Conservation (phyloP, 2,329 filamentous ascomycete genomes). For the Aureobasidium sp. region DNA sequence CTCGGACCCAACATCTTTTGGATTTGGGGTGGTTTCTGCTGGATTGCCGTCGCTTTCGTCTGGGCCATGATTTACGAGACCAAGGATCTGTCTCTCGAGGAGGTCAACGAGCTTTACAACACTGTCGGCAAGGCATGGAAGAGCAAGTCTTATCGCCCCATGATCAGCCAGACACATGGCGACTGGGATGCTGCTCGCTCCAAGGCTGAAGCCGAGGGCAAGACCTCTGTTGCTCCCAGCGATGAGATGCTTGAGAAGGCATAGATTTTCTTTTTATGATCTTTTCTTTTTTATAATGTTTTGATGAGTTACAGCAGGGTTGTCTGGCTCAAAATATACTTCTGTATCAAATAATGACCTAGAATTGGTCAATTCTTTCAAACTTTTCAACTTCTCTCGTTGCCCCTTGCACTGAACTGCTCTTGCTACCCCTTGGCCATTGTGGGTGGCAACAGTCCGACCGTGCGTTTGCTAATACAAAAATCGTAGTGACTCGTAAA, state of each 20-base stretch:
- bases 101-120: constrained; percentile 75
- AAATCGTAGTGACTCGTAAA: too few relatives aligned
- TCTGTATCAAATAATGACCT: too few relatives aligned
- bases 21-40: constrained; percentile 36
- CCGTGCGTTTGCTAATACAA: too few relatives aligned
- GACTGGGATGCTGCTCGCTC: constrained; percentile 1
- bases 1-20: constrained; percentile 38
- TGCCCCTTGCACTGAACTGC: too few relatives aligned
- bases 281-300: background rate
- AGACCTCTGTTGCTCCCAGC: background rate
- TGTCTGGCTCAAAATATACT: too few relatives aligned
- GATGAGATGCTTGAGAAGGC: constrained; percentile 14
- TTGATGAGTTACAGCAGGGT: too few relatives aligned
- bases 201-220: constrained; percentile 2
- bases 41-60: constrained; percentile 56
- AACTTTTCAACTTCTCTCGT: too few relatives aligned
- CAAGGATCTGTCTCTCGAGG: constrained; percentile 67
- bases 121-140: constrained; percentile 64
- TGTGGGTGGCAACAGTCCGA: too few relatives aligned
- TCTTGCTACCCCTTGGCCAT: too few relatives aligned
- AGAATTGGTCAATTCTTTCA: too few relatives aligned
- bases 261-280: background rate
- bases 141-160: constrained; percentile 57
- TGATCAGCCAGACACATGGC: constrained; percentile 19
- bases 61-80: constrained; percentile 71